Evolutionary conservation across 495 filamentous ascomycete species (phyloP), one percentile per base, ranked within the genome.

Genomic region (Aspergillus saccharolyticus): DNA sequence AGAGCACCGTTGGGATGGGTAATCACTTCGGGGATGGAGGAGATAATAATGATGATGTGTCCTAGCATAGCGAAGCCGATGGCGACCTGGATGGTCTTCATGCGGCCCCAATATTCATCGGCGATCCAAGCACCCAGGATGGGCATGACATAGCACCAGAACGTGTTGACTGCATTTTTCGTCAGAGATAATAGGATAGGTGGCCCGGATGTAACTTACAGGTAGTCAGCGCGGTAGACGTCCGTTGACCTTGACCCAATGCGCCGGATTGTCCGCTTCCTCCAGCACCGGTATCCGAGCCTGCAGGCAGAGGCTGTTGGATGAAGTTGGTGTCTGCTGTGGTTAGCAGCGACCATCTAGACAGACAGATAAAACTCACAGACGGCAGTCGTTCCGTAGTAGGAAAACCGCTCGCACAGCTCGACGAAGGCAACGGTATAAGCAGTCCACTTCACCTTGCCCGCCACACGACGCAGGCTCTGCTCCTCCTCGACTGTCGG

Each of bases 351-450:
- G 15, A 14, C 15, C 22, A 9, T n/a, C 12, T 0, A 19, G 15
- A 42, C 15, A 5, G 21, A 1, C 16, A 6, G 52, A 53, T 21
- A 58, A 16, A n/a, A 73, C 80, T 59, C 77, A 86, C 83, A 88
- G 39, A 90, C 84, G 44, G 82, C 84, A 30, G 81, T 86, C 5
- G 85, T 87, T 52, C 88, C 88, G 67, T 90, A 90, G 74, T 88
- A 90, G 3, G 84, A 85, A 69, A 90, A 89, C 22, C 88, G 83
- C 74, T 91, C 88, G 70, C 83, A 87, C 52, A 89, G 69, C 69
- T 91, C 88, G 46, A 89, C 81, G 60, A 90, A 85, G 19, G 84
- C 87, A 56, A 92, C 78, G 21, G 84, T 85, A 65, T 83, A 91
- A 2, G 80, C 80, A 20, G 71, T 79, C 75, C 75, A 84, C 19